Evolutionary conservation across 148 eudicot genomes (phyloP), one percentile per base, ranked within the genome.

Genomic region (Amaranthus hypochondriacus): DNA sequence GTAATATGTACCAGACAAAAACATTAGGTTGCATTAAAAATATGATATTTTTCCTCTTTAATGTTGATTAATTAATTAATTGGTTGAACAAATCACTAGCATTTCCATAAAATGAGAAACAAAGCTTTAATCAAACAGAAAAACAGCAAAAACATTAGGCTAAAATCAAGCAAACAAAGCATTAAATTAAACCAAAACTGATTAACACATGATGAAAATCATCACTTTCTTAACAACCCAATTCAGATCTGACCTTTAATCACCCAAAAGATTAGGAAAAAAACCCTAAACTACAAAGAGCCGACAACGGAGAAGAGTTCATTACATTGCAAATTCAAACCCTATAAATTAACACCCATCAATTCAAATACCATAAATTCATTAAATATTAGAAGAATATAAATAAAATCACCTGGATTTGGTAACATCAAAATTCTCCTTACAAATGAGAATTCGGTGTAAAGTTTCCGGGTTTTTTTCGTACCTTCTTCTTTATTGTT

Each of bases 201-300:
- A 73, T 11, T 54, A 54, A 5, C 15, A 55, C 63, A 58, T 65
- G 28, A 15, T 14, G 48, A 57, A 39, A 64, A 59, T 60, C 58
- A 80, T 44, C 39, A 52, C 9, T 67, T 67, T 62, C 42, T 47
- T 2, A 52, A 28, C 15, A 75, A 66, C 75, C 78, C 72, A 74
- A 66, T 59, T 68, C 73, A 80, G 80, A 80, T 80, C 83, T 80
- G 66, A 28, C 18, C 72, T 62, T 11, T 15, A 60, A 67, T 48
- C 62, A 39, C 69, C 79, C 51, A 75, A 59, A 58, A 73, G 39
- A 21, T 48, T 49, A 3, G 9, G 2, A 15, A n/a, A 49, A 4
- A 63, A 79, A 18, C 43, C 52, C 50, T 53, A 3, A 11, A 55
- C 42, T 44, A 78, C 8, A 68, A 60, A 67, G 8, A 69, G 14